phyloP scores from a whole-genome alignment of 2,329 filamentous ascomycete genomes.

The Colletotrichum falcatum region DNA sequence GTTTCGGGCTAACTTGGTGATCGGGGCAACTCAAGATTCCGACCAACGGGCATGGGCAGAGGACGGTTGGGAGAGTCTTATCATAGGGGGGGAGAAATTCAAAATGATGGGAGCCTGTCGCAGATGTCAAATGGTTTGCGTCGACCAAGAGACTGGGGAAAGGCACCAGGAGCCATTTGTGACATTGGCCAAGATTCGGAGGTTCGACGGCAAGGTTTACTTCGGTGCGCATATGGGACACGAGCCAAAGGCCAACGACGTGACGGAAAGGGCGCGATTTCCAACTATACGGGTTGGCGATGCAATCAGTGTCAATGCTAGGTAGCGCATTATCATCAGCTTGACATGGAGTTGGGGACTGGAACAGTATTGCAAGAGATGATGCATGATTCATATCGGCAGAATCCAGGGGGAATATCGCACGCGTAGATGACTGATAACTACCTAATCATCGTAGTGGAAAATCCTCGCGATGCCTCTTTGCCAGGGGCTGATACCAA shows the following conservation, averaged over 20 bases:
- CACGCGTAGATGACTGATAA: background rate
- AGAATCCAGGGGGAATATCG: background rate
- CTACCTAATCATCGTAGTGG: too few species aligned
- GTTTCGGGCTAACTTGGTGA: slow-evolving; percentile 90
- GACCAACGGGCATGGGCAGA: slow-evolving; percentile 77
- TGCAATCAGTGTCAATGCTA: slow-evolving; percentile 47
- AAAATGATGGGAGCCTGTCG: slow-evolving; percentile 85
- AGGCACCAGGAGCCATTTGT: slow-evolving; percentile 88
- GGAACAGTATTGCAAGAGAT: background rate
- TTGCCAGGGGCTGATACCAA: background rate
- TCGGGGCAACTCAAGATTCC: slow-evolving; percentile 60
- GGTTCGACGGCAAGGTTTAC: slow-evolving; percentile 84
- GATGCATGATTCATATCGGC: too few species aligned
- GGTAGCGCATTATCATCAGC: background rate
- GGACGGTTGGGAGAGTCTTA: slow-evolving; percentile 79
- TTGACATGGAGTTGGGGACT: background rate
- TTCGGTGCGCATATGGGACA: slow-evolving; percentile 87
- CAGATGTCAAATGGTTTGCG: slow-evolving; percentile 95
- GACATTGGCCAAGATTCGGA: slow-evolving; percentile 87
- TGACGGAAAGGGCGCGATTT: slow-evolving; percentile 43
- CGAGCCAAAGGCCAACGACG: slow-evolving; percentile 44
- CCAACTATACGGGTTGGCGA: slow-evolving; percentile 65
- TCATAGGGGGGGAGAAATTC: slow-evolving; percentile 73
- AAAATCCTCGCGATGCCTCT: background rate
- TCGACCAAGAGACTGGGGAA: slow-evolving; percentile 85